Conservation (phyloP, 345 rosid species). For the Heritiera fomes region DNA sequence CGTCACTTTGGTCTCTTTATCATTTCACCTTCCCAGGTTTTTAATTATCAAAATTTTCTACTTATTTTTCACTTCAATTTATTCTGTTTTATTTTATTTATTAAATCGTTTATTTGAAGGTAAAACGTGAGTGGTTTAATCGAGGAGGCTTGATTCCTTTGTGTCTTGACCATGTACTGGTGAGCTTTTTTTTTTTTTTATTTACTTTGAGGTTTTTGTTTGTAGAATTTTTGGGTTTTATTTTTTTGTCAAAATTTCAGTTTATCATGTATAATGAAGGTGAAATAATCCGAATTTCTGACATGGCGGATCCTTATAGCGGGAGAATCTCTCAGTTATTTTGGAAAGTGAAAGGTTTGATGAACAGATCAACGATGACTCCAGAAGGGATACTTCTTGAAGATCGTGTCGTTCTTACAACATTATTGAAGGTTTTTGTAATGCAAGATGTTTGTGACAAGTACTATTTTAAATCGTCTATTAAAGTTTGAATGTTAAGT, state of each 20-base stretch:
- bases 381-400: conserved; percentile 51
- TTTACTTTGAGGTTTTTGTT: background rate
- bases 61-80: background rate
- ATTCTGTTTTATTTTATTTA: background rate
- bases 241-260: conserved; percentile 41
- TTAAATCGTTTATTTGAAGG: conserved; percentile 34
- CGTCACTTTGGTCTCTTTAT: conserved; percentile 53
- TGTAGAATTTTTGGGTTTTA: conserved; percentile 15
- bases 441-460: conserved; percentile 5
- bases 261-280: conserved; percentile 81
- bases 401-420: conserved; percentile 43
- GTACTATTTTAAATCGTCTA: background rate
- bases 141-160: conserved; percentile 79
- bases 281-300: conserved; percentile 49
- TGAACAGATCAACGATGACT: conserved; percentile 44
- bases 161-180: conserved; percentile 82
- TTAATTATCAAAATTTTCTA: background rate
- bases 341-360: conserved; percentile 48
- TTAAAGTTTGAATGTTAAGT: background rate
- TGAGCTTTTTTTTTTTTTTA: conserved; percentile 32
- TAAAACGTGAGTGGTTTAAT: conserved; percentile 68
- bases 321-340: conserved; percentile 59
- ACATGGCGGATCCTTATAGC: conserved; percentile 52
- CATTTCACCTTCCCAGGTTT: conserved; percentile 66
- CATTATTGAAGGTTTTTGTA: conserved; percentile 60